phyloP scores from a whole-genome alignment of 129 eudicot species.

The Artemisia annua region DNA sequence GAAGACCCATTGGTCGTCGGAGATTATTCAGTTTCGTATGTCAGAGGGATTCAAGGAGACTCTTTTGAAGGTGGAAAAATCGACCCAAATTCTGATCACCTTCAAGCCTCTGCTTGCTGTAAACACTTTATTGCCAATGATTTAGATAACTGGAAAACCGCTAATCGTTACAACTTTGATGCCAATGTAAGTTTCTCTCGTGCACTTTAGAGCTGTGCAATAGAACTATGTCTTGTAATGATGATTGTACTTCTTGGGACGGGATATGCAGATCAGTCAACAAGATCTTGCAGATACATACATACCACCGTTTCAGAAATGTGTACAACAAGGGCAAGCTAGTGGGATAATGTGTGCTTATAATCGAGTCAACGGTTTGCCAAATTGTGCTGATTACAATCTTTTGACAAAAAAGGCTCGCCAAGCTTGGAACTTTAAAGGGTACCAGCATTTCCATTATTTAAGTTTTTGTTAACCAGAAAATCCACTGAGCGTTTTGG shows the following conservation, averaged over 20 bases:
- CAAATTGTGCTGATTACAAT: slow-evolving; percentile 81
- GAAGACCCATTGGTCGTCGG: slow-evolving; percentile 63
- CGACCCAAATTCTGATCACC: slow-evolving; percentile 37
- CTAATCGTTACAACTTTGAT: slow-evolving; percentile 53
- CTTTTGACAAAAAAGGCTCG: slow-evolving; percentile 76
- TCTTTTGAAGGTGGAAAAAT: slow-evolving; percentile 49
- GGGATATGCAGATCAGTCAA: slow-evolving; percentile 47
- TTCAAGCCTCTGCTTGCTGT: slow-evolving; percentile 79
- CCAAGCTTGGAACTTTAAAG: slow-evolving; percentile 42
- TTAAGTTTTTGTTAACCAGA: not conserved
- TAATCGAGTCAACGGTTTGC: slow-evolving; percentile 79
- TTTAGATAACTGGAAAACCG: slow-evolving; percentile 63
- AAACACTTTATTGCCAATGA: slow-evolving; percentile 81
- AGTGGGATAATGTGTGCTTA: slow-evolving; percentile 90
- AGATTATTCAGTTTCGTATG: slow-evolving; percentile 62
- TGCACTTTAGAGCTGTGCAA: not conserved
- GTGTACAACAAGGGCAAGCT: slow-evolving; percentile 63
- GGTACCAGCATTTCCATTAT: slow-evolving; percentile 28
- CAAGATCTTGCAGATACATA: slow-evolving; percentile 82
- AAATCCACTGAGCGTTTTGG: no score
- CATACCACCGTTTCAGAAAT: slow-evolving; percentile 70
- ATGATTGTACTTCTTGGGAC: slow-evolving; percentile 14
- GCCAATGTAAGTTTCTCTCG: slow-evolving; percentile 52
- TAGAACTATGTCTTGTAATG: not conserved
- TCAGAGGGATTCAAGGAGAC: slow-evolving; percentile 83